Base-by-base conservation (phyloP, 345 rosid genomes). In the Geranium rotundifolium region DNA sequence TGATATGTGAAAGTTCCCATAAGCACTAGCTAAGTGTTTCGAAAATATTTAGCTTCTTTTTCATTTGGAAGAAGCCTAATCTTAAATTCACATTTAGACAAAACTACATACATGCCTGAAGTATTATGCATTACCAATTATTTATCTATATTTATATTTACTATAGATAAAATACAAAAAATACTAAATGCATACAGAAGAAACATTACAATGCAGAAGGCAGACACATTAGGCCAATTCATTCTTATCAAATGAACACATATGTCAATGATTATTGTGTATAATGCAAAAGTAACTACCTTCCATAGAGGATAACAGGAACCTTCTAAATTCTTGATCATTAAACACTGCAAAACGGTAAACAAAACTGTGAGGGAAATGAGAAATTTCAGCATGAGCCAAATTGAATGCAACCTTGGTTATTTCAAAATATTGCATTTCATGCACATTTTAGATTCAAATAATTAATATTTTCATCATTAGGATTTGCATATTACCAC, bases 301-400 rank as follows among this genome's bases (percentile, higher is more conserved):
- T 73, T 79, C 90, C 85, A 78, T 39, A 78, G 68, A 67, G 52
- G 46, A 57, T 57, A 57, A 63, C 61, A 54, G 61, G 29, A 23
- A 52, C 67, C 73, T 73, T 76, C 77, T 56, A 72, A 72, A 56
- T 84, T 67, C 80, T 65, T 73, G 62, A 69, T 78, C 79, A 93
- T 75, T 73, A 93, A 73, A 64, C 81, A 77, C 99, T 93, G 84
- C 71, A 78, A 74, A 68, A 71, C 64, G 67, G 31, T 19, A 62
- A 37, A 67, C 37, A 20, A 60, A 61, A 58, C 7, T 30, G 67
- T 50, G 58, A 62, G 59, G 39, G 12, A 55, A 23, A 57, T 20
- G 20, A 13, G 50, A 56, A 67, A 1, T 15, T 59, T 63, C 31
- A 65, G 61, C 31, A 30, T 3, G 29, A 56, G 37, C 59, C 12